Percentiles rank a stretch among this genome's conserved stretches.
Conservation (phyloP, 805 yeast genomes). For the Cyberlindnera meyerae region DNA sequence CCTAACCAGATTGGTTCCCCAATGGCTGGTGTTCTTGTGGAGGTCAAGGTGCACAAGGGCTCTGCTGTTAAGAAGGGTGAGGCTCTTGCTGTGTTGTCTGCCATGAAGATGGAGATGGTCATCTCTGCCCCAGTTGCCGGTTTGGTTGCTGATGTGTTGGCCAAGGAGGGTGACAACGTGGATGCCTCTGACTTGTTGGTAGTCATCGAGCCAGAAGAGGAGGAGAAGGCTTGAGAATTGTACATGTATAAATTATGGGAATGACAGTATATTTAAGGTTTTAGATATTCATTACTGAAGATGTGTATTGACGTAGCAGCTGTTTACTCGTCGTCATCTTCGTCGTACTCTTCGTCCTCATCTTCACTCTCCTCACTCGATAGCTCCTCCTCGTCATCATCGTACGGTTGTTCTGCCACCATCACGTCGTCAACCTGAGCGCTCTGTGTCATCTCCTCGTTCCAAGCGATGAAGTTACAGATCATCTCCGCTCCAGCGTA, state of each 20-base stretch:
- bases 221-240: slow-evolving; percentile 11
- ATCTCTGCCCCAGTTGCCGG: slow-evolving; percentile 90
- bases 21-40: slow-evolving; percentile 98
- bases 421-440: neutral
- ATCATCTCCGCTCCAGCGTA: slow-evolving; percentile 1
- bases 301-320: too few species aligned
- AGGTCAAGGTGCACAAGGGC: slow-evolving; percentile 85
- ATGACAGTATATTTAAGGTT: too few species aligned
- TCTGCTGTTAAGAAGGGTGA: slow-evolving; percentile 93
- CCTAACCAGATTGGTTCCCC: slow-evolving; percentile 96
- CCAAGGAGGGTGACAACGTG: slow-evolving; percentile 90
- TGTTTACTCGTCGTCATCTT: neutral
- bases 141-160: slow-evolving; percentile 66
- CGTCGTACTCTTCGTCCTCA: slow-evolving; percentile 1
- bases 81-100: slow-evolving; percentile 87
- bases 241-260: too few species aligned
- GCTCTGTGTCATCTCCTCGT: neutral
- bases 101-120: slow-evolving; percentile 99
- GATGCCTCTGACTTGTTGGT: slow-evolving; percentile 90
- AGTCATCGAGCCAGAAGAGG: slow-evolving; percentile 36
- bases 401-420: neutral
- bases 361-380: too few species aligned
- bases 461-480: slow-evolving; percentile 3
- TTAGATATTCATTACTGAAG: too few species aligned
- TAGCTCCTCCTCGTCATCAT: neutral